A percentile compares a stretch with the other conserved stretches of the same genome.
phyloP scores from a whole-genome alignment of 768 basidiomycete genomes.

The Leccinum broughii region DNA sequence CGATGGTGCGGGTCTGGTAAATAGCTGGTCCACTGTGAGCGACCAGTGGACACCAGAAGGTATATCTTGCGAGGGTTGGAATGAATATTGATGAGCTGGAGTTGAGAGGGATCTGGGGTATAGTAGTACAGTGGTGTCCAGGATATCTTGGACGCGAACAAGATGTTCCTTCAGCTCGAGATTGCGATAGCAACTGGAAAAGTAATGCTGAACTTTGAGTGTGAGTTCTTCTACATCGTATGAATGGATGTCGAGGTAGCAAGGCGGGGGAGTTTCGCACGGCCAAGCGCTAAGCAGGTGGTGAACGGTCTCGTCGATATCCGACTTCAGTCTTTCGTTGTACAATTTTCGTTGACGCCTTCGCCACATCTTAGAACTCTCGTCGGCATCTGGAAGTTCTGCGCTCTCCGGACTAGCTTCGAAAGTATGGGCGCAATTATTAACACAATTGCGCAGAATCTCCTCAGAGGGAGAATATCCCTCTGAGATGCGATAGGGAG shows the following conservation, averaged over 20 bases:
- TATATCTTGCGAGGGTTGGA: neutral
- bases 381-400: neutral
- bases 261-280: conserved; percentile 12
- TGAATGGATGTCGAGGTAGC: neutral
- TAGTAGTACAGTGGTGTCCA: neutral
- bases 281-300: conserved; percentile 21
- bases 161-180: conserved; percentile 18
- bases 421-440: neutral
- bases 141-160: neutral
- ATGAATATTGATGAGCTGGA: neutral
- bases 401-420: conserved; percentile 17
- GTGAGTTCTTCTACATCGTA: conserved; percentile 11
- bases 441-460: conserved; percentile 2
- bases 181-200: conserved; percentile 22
- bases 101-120: neutral
- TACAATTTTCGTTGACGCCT: conserved; percentile 12
- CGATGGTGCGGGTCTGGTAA: neutral
- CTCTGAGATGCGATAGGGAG: conserved; percentile 10
- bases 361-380: neutral
- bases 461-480: conserved; percentile 5
- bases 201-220: neutral
- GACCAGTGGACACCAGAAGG: neutral
- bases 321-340: conserved; percentile 3
- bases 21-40: neutral
- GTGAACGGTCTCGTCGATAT: conserved; percentile 2